These are phyloP conservation scores for Aureobasidium lini DNA, from an alignment of 2,329 filamentous ascomycete genomes.

Conservation along the genomic window DNA sequence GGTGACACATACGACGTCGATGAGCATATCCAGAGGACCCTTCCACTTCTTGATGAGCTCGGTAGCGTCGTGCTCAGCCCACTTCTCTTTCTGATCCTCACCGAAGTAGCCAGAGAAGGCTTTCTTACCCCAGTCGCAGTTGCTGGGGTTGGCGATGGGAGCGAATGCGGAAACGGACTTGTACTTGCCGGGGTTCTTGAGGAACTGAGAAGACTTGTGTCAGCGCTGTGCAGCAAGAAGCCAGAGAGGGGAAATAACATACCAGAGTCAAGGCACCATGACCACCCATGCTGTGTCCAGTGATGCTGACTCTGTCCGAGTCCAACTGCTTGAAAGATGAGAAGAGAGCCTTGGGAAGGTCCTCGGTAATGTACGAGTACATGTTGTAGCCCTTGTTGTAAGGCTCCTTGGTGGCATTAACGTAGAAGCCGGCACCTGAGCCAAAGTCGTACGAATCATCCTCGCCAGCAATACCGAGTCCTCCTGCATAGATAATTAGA, in stretches of 20 bases:
- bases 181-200: conserved; percentile 87
- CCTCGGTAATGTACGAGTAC: conserved; percentile 85
- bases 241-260: neutral
- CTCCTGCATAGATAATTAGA: conserved; percentile 43
- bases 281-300: conserved; percentile 94
- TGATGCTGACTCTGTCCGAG: conserved; percentile 64
- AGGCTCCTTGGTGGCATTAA: conserved; percentile 71
- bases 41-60: conserved; percentile 76
- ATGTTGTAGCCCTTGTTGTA: conserved; percentile 80
- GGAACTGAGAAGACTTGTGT: conserved; percentile 46
- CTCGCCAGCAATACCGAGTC: conserved; percentile 72
- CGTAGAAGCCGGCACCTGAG: conserved; percentile 85
- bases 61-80: conserved; percentile 86
- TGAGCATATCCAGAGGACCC: conserved; percentile 64
- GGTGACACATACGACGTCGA: conserved; percentile 66
- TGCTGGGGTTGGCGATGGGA: conserved; percentile 77
- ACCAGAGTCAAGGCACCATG: conserved; percentile 85
- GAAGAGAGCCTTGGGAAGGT: conserved; percentile 76
- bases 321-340: conserved; percentile 65
- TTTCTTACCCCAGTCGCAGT: conserved; percentile 92
- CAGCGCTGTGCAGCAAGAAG: neutral
- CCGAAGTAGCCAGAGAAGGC: conserved; percentile 90
- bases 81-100: conserved; percentile 60
- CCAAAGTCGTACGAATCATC: conserved; percentile 90
- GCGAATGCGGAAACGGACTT: conserved; percentile 84